Conservation (phyloP, 352 stramenopile species). For the Phytophthora lateralis region DNA sequence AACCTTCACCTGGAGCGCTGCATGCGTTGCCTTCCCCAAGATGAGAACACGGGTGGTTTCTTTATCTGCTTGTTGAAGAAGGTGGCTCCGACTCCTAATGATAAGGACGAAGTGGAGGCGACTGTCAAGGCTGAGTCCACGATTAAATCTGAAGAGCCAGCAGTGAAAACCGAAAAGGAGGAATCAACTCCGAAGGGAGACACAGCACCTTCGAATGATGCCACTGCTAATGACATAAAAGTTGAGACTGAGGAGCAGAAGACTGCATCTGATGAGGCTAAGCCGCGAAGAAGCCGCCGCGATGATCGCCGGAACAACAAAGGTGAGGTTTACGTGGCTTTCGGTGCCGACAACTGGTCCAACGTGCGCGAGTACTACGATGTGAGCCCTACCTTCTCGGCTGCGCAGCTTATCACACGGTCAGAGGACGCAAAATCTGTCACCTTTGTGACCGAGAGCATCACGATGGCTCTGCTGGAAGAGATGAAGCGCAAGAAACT, state of each 20-base stretch:
- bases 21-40: slow-evolving; percentile 96
- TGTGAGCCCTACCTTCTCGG: slow-evolving; percentile 68
- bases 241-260: slow-evolving; percentile 19
- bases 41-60: slow-evolving; percentile 97
- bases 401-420: slow-evolving; percentile 84
- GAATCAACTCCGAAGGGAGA: slow-evolving; percentile 11
- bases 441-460: slow-evolving; percentile 86
- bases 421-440: slow-evolving; percentile 88
- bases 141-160: slow-evolving; percentile 10
- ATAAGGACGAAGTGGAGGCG: slow-evolving; percentile 23
- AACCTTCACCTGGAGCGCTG: slow-evolving; percentile 92
- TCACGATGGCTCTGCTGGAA: slow-evolving; percentile 79
- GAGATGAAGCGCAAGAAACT: slow-evolving; percentile 89
- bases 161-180: slow-evolving; percentile 26
- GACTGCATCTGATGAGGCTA: slow-evolving; percentile 19
- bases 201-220: slow-evolving; percentile 11
- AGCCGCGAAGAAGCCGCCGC: slow-evolving; percentile 39
- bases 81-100: slow-evolving; percentile 61
- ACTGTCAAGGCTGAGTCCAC: slow-evolving; percentile 9
- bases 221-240: slow-evolving; percentile 28
- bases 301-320: slow-evolving; percentile 59
- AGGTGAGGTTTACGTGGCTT: slow-evolving; percentile 80
- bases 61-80: slow-evolving; percentile 98
- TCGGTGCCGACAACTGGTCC: slow-evolving; percentile 60
- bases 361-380: slow-evolving; percentile 82